Conservation (phyloP, 495 filamentous ascomycete genomes). For the Parathielavia hyrcaniae region DNA sequence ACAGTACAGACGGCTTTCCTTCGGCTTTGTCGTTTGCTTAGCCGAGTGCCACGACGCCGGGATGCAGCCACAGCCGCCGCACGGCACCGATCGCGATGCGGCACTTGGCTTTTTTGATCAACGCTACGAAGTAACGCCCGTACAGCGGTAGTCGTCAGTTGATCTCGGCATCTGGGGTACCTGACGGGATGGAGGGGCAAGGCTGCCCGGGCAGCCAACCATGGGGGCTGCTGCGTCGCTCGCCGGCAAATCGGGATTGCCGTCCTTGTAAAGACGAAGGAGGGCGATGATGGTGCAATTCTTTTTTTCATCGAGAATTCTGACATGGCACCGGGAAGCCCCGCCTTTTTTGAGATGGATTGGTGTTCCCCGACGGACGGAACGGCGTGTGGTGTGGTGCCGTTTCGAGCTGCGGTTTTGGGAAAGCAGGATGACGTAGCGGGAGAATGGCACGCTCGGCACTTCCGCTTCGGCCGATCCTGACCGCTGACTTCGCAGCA, state of each 20-base stretch:
- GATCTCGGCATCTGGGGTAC: background rate
- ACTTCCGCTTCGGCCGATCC: slow-evolving; percentile 26
- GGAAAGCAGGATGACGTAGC: slow-evolving; percentile 24
- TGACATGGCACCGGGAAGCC: slow-evolving; percentile 3
- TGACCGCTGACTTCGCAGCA: background rate
- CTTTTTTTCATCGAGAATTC: background rate
- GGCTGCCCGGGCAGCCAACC: slow-evolving; percentile 9
- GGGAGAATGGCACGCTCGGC: slow-evolving; percentile 18
- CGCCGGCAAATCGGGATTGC: background rate
- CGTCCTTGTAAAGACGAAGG: background rate
- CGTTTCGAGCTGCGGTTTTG: background rate
- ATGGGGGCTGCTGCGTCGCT: background rate
- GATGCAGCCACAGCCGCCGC: slow-evolving; percentile 16
- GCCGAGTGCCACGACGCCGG: slow-evolving; percentile 10
- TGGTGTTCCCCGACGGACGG: background rate
- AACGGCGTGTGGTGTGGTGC: slow-evolving; percentile 2
- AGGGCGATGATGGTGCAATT: background rate
- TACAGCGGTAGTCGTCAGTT: too few species aligned
- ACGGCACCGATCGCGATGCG: background rate
- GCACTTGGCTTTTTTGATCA: background rate
- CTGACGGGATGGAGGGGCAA: slow-evolving; percentile 10
- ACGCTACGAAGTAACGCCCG: too few species aligned
- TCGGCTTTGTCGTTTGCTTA: background rate
- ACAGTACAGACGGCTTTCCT: background rate
- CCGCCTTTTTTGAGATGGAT: background rate